Base-by-base conservation (phyloP, 169 alveolate species). In the Cryptosporidium meleagridis region DNA sequence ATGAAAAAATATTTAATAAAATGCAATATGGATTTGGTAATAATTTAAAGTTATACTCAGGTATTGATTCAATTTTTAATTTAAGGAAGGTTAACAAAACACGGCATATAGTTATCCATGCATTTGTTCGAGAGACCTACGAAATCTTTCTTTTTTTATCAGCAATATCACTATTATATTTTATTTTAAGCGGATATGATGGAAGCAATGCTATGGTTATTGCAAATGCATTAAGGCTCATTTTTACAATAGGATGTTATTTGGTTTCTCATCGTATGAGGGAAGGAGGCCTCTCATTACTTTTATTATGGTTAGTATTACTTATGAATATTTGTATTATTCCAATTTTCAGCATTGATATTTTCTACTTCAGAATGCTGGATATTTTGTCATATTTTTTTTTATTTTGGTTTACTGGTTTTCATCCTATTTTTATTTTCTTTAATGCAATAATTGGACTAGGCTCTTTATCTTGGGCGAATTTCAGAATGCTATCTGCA, bases 171-270 rank as follows among this genome's bases (percentile, higher is more conserved):
- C 35, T 80, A 7, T 45, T 80, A n/a, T 80, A 62, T 65, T 80
- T 80, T 44, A 65, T 80, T 80, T 80, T 80, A 26, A 80, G 89
- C 62, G 89, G 89, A 29, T 80, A 80, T 67, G 75, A 80, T 80
- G 89, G 89, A 0, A 62, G 75, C 39, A 80, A 80, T n/a, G 35
- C 73, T 16, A 62, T 80, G 75, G 65, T 80, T 29, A 80, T 80
- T 62, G 89, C 89, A 21, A 80, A 80, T 80, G 55, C 89, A 35
- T 39, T 80, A 53, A 80, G 89, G 39, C 67, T 80, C 31, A 65
- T 61, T 23, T 62, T 80, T 80, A 80, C 89, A 39, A 80, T 80
- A 41, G 89, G 75, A 21, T 80, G 89, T 44, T 80, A 80, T n/a
- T 80, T 80, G 53, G 68, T 80, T 80, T 80, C 80, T 18, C 75